Base-by-base conservation (phyloP, 192 early-diverging fungal species). In the Gryganskiella cystojenkinii region DNA sequence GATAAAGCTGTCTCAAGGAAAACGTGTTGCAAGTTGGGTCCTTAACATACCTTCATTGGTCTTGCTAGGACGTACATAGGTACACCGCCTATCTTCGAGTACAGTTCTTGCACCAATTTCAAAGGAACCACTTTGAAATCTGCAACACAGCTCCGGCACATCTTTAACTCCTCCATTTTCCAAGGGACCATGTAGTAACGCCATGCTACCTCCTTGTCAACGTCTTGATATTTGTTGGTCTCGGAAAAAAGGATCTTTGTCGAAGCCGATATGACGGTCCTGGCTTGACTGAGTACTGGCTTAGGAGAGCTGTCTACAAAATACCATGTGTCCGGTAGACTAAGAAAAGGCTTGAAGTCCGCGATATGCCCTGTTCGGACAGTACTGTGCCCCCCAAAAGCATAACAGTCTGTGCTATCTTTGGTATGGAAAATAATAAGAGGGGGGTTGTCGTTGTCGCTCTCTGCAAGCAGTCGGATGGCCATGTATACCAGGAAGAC, bases 401-500 rank as follows among this genome's bases (percentile, higher is more conserved):
- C 70, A 25, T 35, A 63, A 47, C 70, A 71, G 44, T 43, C 33
- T 3, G 4, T 0, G 3, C 44, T 15, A 20, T 24, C 11, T 52
- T 63, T 59, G 25, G 47, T 55, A 28, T 70, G 64, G 47, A 56
- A 78, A 56, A 78, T 56, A 31, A 70, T 55, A 0, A 78, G 69
- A 11, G 64, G 50, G 15, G 74, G 67, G 33, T 63, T 64, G 61
- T 37, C 25, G 51, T 64, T 46, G n/a, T 68, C 33, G 30, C 49
- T 51, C 50, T 68, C 45, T 60, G 59, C 60, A 71, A 81, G 61
- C 51, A 66, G 49, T 46, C 57, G 46, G 43, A 81, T 70, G 40
- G 71, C 28, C 9, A 81, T 49, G 43, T 81, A 81, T 57, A 81
- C 34, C 17, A 81, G 56, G 42, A 81, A 81, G 43, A 46, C 64